Base-by-base conservation (phyloP, 208 protist genomes). In the Wallacemonas rigidus region DNA sequence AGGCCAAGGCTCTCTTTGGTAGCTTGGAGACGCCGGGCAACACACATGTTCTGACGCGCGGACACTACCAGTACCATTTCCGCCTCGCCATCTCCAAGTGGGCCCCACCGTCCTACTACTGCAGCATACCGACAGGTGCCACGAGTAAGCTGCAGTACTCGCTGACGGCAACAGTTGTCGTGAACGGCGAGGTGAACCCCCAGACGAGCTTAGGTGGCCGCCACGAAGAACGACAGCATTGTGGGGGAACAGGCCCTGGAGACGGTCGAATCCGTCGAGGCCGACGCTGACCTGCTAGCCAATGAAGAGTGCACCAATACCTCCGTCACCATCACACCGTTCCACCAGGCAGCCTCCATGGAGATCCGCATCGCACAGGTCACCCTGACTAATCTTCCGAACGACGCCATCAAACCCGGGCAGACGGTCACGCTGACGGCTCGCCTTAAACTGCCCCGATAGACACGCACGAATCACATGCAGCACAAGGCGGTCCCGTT, bases 161-260 rank as follows among this genome's bases (percentile, higher is more conserved):
- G 14, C 60, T 65, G 40, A 35, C 40, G 17, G 60, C 60, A 26
- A 65, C 60, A 7, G 41, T 65, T 17, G 60, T 65, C 7, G 60
- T 45, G n/a, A 43, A 65, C 3, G 60, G 60, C 8, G 41, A 65
- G 3, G 41, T 65, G 40, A 53, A 51, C 43, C 60, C 60, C 11
- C 60, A 65, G 60, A 65, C 60, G 38, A 65, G 60, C 43, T 3
- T 51, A 65, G 43, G 43, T 65, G 5, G 41, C 60, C 41, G 41
- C 60, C 38, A 43, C 60, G 14, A 65, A 65, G 60, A 65, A 65
- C 60, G 35, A 65, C 60, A 65, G 60, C 60, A 53, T 65, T 43
- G 17, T 17, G 2, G 43, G 60, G 2, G 60, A 45, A 26, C 40
- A 65, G 36, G 60, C 41, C 3, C 9, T 65, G 60, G 36, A 51